phyloP scores from a whole-genome alignment of 2,329 filamentous ascomycete genomes.

The Amauroascus verrucosus region DNA sequence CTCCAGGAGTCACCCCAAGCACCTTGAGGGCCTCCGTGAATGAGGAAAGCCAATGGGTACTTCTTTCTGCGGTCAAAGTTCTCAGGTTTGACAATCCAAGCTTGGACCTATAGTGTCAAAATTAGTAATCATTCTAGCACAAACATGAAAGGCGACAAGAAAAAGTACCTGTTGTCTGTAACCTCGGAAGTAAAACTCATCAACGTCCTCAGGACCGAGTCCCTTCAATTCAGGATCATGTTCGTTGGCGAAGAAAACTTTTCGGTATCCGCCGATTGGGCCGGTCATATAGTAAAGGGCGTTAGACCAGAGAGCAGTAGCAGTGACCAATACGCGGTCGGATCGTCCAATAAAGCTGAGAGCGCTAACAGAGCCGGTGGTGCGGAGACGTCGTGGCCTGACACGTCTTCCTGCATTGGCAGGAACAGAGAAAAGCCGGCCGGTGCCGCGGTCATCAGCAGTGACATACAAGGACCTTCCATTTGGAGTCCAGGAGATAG shows the following conservation, averaged over 20 bases:
- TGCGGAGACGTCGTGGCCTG: slow-evolving; percentile 30
- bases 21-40: slow-evolving; percentile 74
- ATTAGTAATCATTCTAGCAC: slow-evolving; percentile 13
- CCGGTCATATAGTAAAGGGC: slow-evolving; percentile 28
- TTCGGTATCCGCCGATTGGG: slow-evolving; percentile 22
- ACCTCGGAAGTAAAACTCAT: slow-evolving; percentile 31
- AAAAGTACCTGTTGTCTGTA: slow-evolving; percentile 28
- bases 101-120: slow-evolving; percentile 25
- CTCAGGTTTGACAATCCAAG: slow-evolving; percentile 36
- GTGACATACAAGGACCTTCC: slow-evolving; percentile 58
- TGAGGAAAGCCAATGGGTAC: slow-evolving; percentile 68
- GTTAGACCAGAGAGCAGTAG: slow-evolving; percentile 29
- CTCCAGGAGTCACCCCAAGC: slow-evolving; percentile 68
- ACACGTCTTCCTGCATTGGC: slow-evolving; percentile 25
- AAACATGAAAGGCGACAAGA: neutral
- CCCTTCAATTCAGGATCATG: slow-evolving; percentile 32
- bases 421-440: slow-evolving; percentile 31
- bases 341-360: slow-evolving; percentile 26
- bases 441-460: slow-evolving; percentile 58
- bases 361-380: slow-evolving; percentile 24
- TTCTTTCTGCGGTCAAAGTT: slow-evolving; percentile 59
- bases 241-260: slow-evolving; percentile 30
- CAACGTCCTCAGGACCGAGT: slow-evolving; percentile 27
- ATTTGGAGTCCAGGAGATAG: slow-evolving; percentile 43
- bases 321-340: slow-evolving; percentile 26